Evolutionary conservation across 106 monocot species (phyloP).

Genomic region (Ottelia alismoides): DNA sequence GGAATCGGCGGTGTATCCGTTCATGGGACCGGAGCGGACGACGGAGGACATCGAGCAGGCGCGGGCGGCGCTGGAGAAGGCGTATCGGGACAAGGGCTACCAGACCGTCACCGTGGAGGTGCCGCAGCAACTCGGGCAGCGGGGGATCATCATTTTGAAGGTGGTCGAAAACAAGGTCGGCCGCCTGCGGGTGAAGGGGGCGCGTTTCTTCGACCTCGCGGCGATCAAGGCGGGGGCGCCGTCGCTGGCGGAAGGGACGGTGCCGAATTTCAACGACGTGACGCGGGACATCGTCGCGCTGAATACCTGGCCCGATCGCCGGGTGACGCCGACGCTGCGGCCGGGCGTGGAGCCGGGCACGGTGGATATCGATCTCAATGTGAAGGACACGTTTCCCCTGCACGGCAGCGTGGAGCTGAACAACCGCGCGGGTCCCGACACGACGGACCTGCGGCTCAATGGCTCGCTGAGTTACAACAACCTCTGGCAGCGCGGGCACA

Average conservation of each 20-base stretch:
- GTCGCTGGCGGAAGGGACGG: neutral
- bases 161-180: neutral
- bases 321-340: neutral
- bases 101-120: neutral
- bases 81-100: neutral
- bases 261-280: neutral
- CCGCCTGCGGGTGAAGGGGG: neutral
- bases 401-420: neutral
- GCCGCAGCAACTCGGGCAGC: neutral
- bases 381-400: neutral
- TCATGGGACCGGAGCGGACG: neutral
- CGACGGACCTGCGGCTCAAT: neutral
- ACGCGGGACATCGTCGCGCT: neutral
- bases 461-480: neutral
- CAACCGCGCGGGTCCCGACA: neutral
- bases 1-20: neutral
- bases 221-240: neutral
- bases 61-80: neutral
- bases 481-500: neutral
- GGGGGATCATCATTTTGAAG: neutral
- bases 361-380: neutral
- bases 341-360: neutral
- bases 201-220: neutral
- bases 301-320: neutral
- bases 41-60: neutral